Evolutionary conservation across 108 stramenopile species (phyloP), one percentile per base, ranked within the genome.

Genomic region (Pseudonitzschia pungens): DNA sequence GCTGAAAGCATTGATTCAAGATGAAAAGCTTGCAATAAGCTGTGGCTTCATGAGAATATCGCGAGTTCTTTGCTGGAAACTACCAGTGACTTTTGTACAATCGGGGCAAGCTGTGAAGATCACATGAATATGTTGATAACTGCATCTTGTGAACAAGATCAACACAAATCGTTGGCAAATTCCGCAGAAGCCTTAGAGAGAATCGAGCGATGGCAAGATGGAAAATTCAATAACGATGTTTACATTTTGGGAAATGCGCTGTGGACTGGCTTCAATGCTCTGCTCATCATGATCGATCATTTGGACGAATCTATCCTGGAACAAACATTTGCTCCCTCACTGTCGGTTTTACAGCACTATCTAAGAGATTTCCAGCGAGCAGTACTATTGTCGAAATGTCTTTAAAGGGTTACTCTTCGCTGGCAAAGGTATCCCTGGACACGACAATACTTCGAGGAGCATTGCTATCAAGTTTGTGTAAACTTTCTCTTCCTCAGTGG

Each of bases 401-500:
- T 0, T 71, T 95, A 16, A 57, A 73, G 31, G 87, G 89, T 20
- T 92, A 88, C 51, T 72, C 74, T 50, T 62, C 78, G 5, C 68
- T 92, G 41, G 84, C 91, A 12, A 81, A 71, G 18, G 33, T 70
- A 4, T 73, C 72, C 0, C 40, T 83, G 53, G 52, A 70, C 12
- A 71, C 55, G 66, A 65, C 73, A 45, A 70, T 91, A 77, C 81
- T 89, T 15, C 70, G 93, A 43, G 78, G 85, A 28, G 89, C 89
- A 3, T 72, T 95, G 43, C 67, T 95, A 9, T 81, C 91, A 26
- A 90, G 90, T 11, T 68, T 95, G 16, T 92, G 90, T 76, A 95
- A 95, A 68, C 75, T 95, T 12, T 91, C 88, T n/a, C 69, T 95
- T 26, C 94, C 94, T 28, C 72, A 88, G n/a, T 92, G 94, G 91